phyloP scores from a whole-genome alignment of 805 yeast species.

The Teunomyces cretensis region DNA sequence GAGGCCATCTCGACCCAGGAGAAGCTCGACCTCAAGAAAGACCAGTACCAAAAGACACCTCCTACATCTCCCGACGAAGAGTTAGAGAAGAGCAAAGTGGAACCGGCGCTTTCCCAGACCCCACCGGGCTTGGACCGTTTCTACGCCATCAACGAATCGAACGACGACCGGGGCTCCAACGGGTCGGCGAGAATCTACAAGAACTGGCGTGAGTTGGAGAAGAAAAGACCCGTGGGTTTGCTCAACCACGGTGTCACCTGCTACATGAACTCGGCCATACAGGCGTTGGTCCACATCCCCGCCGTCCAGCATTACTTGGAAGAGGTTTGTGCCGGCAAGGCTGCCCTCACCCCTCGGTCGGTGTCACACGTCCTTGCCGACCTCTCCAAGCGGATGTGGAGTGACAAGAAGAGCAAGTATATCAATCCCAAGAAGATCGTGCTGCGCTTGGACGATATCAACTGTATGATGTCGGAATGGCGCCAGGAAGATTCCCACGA shows the following conservation, averaged over 20 bases:
- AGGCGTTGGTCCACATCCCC: slow-evolving; percentile 86
- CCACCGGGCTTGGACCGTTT: slow-evolving; percentile 25
- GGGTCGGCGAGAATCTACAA: slow-evolving; percentile 59
- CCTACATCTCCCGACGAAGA: slow-evolving; percentile 9
- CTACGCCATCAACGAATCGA: slow-evolving; percentile 57
- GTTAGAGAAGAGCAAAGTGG: neutral
- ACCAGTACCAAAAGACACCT: slow-evolving; percentile 1
- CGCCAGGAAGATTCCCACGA: slow-evolving; percentile 98
- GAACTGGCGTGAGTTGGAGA: slow-evolving; percentile 62
- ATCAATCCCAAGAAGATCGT: slow-evolving; percentile 78
- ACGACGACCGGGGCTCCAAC: slow-evolving; percentile 64
- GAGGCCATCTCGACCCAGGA: slow-evolving; percentile 2
- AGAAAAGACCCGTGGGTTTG: slow-evolving; percentile 68
- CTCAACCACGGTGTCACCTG: slow-evolving; percentile 94
- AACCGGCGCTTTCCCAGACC: neutral
- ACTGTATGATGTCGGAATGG: slow-evolving; percentile 97
- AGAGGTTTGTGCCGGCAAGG: slow-evolving; percentile 56
- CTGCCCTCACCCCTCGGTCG: slow-evolving; percentile 49
- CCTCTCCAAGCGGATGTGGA: slow-evolving; percentile 69
- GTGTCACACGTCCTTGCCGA: slow-evolving; percentile 70
- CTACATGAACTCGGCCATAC: slow-evolving; percentile 93
- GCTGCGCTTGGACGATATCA: slow-evolving; percentile 72
- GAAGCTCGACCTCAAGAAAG: slow-evolving; percentile 17
- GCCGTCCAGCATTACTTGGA: slow-evolving; percentile 81
- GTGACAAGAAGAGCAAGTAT: slow-evolving; percentile 39